These are phyloP conservation scores for Backusella westeae DNA, from an alignment of 192 early-diverging fungal species.

Conservation along the genomic window DNA sequence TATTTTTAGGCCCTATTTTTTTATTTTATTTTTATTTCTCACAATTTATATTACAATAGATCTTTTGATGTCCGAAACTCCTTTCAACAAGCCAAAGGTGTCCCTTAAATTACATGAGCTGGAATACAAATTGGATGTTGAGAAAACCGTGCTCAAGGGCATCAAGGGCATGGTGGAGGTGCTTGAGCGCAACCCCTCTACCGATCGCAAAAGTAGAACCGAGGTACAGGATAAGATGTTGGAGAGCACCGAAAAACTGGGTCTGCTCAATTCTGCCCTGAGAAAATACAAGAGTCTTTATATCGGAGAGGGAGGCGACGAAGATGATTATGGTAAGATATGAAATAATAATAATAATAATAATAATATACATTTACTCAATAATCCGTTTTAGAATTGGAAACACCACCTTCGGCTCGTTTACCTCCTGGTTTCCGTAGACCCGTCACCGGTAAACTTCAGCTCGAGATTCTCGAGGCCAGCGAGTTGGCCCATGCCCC, in stretches of 20 bases:
- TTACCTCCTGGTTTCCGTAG: slow-evolving; percentile 61
- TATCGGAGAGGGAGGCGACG: slow-evolving; percentile 69
- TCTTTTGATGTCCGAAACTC: slow-evolving; percentile 63
- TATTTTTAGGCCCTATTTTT: slow-evolving; percentile 2
- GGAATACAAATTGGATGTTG: slow-evolving; percentile 87
- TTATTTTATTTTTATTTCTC: slow-evolving; percentile 25
- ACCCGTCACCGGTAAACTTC: slow-evolving; percentile 70
- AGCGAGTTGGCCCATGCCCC: slow-evolving; percentile 57
- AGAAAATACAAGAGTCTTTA: slow-evolving; percentile 87
- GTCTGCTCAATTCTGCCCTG: slow-evolving; percentile 65
- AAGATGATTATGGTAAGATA: slow-evolving; percentile 62
- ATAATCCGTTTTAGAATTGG: slow-evolving; percentile 25
- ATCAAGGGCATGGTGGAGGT: slow-evolving; percentile 60
- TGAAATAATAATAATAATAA: no score
- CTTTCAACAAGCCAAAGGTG: slow-evolving; percentile 65
- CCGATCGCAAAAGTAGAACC: slow-evolving; percentile 48
- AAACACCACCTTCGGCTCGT: slow-evolving; percentile 43
- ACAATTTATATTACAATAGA: slow-evolving; percentile 47
- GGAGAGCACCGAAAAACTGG: slow-evolving; percentile 65
- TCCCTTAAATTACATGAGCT: slow-evolving; percentile 83
- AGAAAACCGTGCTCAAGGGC: slow-evolving; percentile 84
- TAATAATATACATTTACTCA: no score
- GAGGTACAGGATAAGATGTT: slow-evolving; percentile 50
- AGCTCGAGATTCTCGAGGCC: slow-evolving; percentile 62
- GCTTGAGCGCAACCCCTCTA: slow-evolving; percentile 48